Evolutionary conservation across 2,329 filamentous ascomycete species (phyloP).

Genomic region (Fusarium dimerum): DNA sequence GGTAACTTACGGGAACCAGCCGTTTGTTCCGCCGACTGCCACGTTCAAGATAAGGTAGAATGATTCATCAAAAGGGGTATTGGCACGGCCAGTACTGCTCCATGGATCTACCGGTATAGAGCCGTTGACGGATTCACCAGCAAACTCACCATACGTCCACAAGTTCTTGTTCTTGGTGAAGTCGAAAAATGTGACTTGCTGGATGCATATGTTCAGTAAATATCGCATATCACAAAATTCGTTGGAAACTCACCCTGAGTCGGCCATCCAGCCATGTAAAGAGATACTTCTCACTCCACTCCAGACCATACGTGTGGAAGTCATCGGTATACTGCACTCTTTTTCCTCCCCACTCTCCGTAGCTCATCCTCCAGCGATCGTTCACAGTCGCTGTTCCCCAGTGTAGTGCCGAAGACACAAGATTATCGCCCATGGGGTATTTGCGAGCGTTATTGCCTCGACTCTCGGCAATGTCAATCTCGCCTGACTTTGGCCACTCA

Average conservation of each 20-base stretch:
- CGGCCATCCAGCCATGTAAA: slow-evolving; percentile 52
- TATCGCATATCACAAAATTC: slow-evolving; percentile 8
- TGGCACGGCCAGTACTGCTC: slow-evolving; percentile 36
- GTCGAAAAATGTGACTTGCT: slow-evolving; percentile 31
- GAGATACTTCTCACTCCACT: slow-evolving; percentile 53
- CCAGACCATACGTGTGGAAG: slow-evolving; percentile 52
- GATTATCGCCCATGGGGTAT: slow-evolving; percentile 37
- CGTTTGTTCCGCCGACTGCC: slow-evolving; percentile 48
- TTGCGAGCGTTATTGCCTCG: slow-evolving; percentile 46
- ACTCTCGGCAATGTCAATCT: slow-evolving; percentile 55
- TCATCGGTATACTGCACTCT: slow-evolving; percentile 37
- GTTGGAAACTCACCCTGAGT: slow-evolving; percentile 34
- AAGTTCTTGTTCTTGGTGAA: slow-evolving; percentile 36
- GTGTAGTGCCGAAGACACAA: slow-evolving; percentile 44
- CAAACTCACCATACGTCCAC: slow-evolving; percentile 41
- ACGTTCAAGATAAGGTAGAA: slow-evolving; percentile 54
- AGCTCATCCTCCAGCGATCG: slow-evolving; percentile 35
- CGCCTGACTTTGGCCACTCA: slow-evolving; percentile 51
- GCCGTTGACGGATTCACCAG: slow-evolving; percentile 39
- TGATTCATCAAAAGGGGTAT: slow-evolving; percentile 50
- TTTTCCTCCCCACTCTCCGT: slow-evolving; percentile 31
- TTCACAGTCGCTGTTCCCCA: slow-evolving; percentile 39
- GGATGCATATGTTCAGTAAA: background rate
- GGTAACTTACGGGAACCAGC: slow-evolving; percentile 43
- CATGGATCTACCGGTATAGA: slow-evolving; percentile 46